Conservation (phyloP, 2,329 filamentous ascomycete species). For the Acrocalymma vagum region DNA sequence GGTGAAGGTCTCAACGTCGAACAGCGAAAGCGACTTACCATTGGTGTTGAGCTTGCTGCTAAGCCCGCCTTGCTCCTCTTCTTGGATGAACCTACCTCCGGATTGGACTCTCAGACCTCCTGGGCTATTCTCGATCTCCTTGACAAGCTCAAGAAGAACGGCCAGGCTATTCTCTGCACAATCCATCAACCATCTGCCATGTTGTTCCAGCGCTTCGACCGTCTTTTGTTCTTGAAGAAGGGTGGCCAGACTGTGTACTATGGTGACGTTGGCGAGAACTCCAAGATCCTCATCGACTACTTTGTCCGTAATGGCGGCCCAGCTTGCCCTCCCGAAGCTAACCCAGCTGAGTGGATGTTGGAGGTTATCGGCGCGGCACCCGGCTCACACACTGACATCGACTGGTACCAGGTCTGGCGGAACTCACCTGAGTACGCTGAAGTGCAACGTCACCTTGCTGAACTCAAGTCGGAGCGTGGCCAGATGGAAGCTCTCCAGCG, state of each 20-base stretch:
- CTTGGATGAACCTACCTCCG: slow-evolving; percentile 93
- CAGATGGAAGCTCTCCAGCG: slow-evolving; percentile 41
- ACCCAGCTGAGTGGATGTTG: slow-evolving; percentile 85
- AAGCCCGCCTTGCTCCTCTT: slow-evolving; percentile 91
- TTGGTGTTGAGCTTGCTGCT: slow-evolving; percentile 94
- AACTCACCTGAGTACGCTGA: slow-evolving; percentile 55
- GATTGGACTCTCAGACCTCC: slow-evolving; percentile 90
- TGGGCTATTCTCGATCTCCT: slow-evolving; percentile 91
- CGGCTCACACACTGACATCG: slow-evolving; percentile 58
- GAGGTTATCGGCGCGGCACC: slow-evolving; percentile 64
- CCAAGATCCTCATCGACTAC: slow-evolving; percentile 73
- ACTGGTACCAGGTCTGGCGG: slow-evolving; percentile 61
- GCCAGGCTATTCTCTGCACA: slow-evolving; percentile 88
- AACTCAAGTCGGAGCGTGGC: slow-evolving; percentile 52
- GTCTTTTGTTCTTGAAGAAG: slow-evolving; percentile 78
- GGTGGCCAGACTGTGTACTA: slow-evolving; percentile 85
- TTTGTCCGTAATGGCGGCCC: slow-evolving; percentile 77
- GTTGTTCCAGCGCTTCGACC: slow-evolving; percentile 90
- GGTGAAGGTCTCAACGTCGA: slow-evolving; percentile 78
- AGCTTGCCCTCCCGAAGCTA: slow-evolving; percentile 72
- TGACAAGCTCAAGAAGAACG: slow-evolving; percentile 86
- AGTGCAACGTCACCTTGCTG: slow-evolving; percentile 56
- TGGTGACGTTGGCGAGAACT: slow-evolving; percentile 78
- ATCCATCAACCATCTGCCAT: slow-evolving; percentile 98
- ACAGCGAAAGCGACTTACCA: slow-evolving; percentile 80